Evolutionary conservation across 169 alveolate species (phyloP).

Genomic region (Plasmodium gaboni): DNA sequence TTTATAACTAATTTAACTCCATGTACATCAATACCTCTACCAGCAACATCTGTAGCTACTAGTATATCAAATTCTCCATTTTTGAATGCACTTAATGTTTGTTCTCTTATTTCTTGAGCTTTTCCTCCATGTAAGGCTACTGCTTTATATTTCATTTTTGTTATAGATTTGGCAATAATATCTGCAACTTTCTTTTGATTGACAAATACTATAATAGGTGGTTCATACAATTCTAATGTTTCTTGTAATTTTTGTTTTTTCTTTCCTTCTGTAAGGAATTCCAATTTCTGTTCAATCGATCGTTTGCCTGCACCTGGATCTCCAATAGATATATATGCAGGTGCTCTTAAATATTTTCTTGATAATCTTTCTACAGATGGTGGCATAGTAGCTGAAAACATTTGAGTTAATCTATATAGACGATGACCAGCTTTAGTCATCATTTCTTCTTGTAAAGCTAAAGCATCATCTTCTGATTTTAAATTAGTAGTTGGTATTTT

Average conservation of each 20-base stretch:
- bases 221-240: constrained; percentile 81
- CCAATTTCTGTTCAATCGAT: constrained; percentile 93
- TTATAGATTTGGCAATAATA: constrained; percentile 86
- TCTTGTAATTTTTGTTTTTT: constrained; percentile 87
- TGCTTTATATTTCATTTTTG: constrained; percentile 85
- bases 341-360: constrained; percentile 91
- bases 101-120: constrained; percentile 94
- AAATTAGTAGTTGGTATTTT: constrained; percentile 91
- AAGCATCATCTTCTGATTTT: constrained; percentile 90
- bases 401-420: constrained; percentile 91
- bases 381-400: constrained; percentile 98
- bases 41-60: constrained; percentile 99
- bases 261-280: constrained; percentile 90
- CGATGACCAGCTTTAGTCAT: constrained; percentile 92
- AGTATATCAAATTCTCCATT: constrained; percentile 93
- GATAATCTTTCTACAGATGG: constrained; percentile 95
- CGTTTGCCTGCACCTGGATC: constrained; percentile 96
- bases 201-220: constrained; percentile 96
- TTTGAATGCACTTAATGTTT: constrained; percentile 92
- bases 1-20: constrained; percentile 97
- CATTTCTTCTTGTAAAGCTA: constrained; percentile 89
- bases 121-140: constrained; percentile 95
- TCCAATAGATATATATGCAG: constrained; percentile 94
- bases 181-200: constrained; percentile 95
- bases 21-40: constrained; percentile 98